Percentiles rank a stretch among this genome's conserved stretches.
Evolutionary conservation across 495 filamentous ascomycete species (phyloP).

Genomic region (Articulospora tetracladia): DNA sequence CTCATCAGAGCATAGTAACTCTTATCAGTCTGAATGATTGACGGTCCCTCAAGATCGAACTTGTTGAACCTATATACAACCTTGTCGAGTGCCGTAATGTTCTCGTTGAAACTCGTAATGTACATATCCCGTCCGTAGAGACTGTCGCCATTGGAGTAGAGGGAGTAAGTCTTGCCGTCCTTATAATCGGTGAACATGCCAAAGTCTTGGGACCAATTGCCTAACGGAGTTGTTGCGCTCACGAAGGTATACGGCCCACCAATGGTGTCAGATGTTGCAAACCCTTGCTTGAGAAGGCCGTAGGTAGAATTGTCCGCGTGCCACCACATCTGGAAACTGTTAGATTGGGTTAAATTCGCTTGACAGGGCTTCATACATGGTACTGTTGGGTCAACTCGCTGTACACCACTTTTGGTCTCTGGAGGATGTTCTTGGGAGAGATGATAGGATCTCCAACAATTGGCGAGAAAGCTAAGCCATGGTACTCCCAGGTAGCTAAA

Average conservation of each 20-base stretch:
- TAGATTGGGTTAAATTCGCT: neutral
- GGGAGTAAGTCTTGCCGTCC: conserved; percentile 35
- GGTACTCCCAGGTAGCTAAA: conserved; percentile 36
- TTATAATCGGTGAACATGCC: conserved; percentile 42
- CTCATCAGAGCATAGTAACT: conserved; percentile 43
- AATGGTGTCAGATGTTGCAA: conserved; percentile 34
- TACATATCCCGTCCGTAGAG: conserved; percentile 38
- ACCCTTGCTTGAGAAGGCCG: conserved; percentile 38
- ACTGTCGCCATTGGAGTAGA: conserved; percentile 42
- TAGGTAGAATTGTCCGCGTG: conserved; percentile 43
- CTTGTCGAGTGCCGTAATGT: conserved; percentile 30
- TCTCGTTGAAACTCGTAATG: conserved; percentile 35
- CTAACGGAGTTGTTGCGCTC: conserved; percentile 36
- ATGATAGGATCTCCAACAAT: conserved; percentile 34
- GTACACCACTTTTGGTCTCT: conserved; percentile 42
- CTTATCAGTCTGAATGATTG: conserved; percentile 39
- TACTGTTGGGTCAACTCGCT: conserved; percentile 30
- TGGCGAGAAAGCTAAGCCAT: conserved; percentile 36
- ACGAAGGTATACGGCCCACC: conserved; percentile 37
- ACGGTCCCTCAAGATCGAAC: conserved; percentile 41
- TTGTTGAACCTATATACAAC: conserved; percentile 41
- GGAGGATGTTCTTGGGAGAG: conserved; percentile 35
- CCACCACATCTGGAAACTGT: conserved; percentile 39
- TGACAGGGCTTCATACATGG: conserved; percentile 27
- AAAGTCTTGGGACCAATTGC: conserved; percentile 46